These are phyloP conservation scores for Termitomyces sp. DNA, from an alignment of 768 basidiomycete species.

Conservation along the genomic window DNA sequence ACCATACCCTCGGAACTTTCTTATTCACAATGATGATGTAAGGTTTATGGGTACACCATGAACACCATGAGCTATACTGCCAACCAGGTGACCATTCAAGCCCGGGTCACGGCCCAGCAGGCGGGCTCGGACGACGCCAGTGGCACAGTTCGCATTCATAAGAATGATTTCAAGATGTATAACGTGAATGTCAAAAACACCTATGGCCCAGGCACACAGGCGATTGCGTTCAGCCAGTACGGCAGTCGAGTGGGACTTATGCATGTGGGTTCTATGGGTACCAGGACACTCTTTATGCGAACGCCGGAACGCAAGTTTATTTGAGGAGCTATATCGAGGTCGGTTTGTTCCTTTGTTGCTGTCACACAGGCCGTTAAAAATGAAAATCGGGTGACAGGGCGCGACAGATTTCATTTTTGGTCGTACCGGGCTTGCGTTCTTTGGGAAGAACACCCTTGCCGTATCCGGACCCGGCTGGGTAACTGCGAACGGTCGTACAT, in stretches of 20 bases:
- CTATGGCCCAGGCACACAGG: constrained; percentile 37
- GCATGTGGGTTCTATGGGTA: constrained; percentile 41
- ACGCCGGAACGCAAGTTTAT: constrained; percentile 44
- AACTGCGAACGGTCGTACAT: constrained; percentile 42
- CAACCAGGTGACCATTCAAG: constrained; percentile 35
- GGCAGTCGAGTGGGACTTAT: constrained; percentile 40
- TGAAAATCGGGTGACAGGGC: constrained; percentile 24
- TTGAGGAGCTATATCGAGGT: constrained; percentile 43
- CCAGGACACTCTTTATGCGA: constrained; percentile 42
- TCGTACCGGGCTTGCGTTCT: constrained; percentile 36
- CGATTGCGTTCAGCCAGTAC: constrained; percentile 45
- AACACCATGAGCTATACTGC: constrained; percentile 30
- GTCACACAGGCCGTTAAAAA: background rate
- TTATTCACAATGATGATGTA: background rate
- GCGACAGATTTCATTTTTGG: constrained; percentile 50
- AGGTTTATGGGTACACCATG: constrained; percentile 42
- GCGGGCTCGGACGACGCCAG: constrained; percentile 42
- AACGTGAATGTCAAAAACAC: constrained; percentile 47
- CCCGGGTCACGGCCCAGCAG: constrained; percentile 25
- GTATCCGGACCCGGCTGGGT: constrained; percentile 38
- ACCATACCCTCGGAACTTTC: background rate
- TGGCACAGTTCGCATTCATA: constrained; percentile 43
- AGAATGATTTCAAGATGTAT: constrained; percentile 42
- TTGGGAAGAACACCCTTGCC: constrained; percentile 43
- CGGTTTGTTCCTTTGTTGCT: background rate